Evolutionary conservation across 441 rosid species (phyloP).

Genomic region (Geranium incanum): DNA sequence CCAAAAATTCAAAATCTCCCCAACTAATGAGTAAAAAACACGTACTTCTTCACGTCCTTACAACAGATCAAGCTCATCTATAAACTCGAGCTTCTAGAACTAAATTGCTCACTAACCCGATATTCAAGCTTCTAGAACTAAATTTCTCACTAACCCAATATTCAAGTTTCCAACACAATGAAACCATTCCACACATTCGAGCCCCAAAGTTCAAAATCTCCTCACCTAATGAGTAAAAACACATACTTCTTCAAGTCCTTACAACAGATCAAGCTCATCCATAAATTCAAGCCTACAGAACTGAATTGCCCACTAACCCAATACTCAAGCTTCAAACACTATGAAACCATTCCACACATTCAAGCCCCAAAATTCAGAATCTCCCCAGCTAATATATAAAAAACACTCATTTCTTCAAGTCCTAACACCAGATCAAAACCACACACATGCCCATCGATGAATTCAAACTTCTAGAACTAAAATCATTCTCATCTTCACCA

Average conservation of each 20-base stretch:
- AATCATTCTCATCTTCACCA: not conserved
- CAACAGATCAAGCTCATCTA: not conserved
- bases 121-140: not conserved
- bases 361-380: not conserved
- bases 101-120: not conserved
- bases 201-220: not conserved
- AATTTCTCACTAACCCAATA: constrained; percentile 3
- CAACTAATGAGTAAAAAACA: not conserved
- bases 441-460: not conserved
- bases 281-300: not conserved
- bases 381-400: not conserved
- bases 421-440: not conserved
- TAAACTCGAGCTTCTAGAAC: not conserved
- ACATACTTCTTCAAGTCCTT: not conserved
- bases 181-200: not conserved
- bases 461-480: not conserved
- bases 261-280: not conserved
- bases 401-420: not conserved
- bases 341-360: not conserved
- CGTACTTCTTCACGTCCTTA: not conserved
- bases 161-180: not conserved
- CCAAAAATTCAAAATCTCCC: not conserved
- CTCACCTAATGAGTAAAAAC: not conserved
- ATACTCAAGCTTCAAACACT: not conserved
- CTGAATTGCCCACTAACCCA: not conserved